phyloP scores from a whole-genome alignment of 768 basidiomycete species.

The Pleurotus cornucopiae region DNA sequence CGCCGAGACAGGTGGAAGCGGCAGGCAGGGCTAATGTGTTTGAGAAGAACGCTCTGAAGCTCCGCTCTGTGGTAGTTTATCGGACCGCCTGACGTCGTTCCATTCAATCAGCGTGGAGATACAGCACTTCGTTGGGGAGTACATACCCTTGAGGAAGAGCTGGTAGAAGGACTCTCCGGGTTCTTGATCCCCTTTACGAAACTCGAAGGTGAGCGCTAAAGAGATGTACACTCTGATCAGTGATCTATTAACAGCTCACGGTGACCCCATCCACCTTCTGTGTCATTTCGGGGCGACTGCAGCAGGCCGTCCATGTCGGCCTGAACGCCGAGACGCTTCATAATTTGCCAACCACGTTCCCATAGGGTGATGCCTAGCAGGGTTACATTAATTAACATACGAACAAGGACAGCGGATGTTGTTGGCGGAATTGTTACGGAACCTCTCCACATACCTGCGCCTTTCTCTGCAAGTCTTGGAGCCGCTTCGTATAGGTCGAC shows the following conservation, averaged over 20 bases:
- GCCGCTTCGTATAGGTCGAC: conserved; percentile 39
- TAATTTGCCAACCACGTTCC: conserved; percentile 24
- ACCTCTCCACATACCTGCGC: conserved; percentile 24
- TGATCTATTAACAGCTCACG: no score
- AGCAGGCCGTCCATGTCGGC: conserved; percentile 1
- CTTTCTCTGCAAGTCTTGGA: conserved; percentile 28
- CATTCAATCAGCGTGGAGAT: not conserved
- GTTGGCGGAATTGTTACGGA: conserved; percentile 9
- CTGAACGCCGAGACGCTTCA: conserved; percentile 18
- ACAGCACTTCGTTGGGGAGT: not conserved
- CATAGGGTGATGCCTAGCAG: conserved; percentile 24
- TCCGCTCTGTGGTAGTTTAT: conserved; percentile 37
- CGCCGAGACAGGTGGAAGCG: conserved; percentile 33
- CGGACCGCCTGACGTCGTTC: conserved; percentile 17
- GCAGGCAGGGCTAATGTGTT: conserved; percentile 25
- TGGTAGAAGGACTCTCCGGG: conserved; percentile 26
- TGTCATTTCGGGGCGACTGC: not conserved
- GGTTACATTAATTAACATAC: conserved; percentile 16
- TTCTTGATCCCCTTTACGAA: conserved; percentile 28
- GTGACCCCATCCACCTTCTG: not conserved
- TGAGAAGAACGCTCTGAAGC: conserved; percentile 37
- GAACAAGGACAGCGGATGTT: not conserved
- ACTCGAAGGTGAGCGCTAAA: conserved; percentile 19
- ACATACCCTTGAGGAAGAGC: conserved; percentile 17
- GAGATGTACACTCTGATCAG: no score